Base-by-base conservation (phyloP, 176 grass and related monocot species). In the Phyllostachys edulis region DNA sequence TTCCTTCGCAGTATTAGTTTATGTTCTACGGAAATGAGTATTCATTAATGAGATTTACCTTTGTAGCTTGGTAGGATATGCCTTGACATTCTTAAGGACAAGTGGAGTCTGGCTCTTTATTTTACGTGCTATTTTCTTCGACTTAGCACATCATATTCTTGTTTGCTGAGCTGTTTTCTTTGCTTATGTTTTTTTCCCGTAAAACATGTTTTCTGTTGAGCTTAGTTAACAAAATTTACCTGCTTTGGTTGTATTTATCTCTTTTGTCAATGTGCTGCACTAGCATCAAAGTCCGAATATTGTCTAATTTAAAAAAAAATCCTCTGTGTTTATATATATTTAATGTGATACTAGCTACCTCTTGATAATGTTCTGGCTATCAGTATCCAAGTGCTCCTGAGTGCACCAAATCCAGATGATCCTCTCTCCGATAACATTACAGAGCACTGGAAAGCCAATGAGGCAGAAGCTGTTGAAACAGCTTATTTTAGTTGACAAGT, bases 51-150 rank as follows among this genome's bases (percentile, higher is more conserved):
- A 6, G 27, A 39, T 78, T 78, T 59, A 76, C 16, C 61, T 80
- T 79, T 88, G 79, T 71, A 98, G 96, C 96, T 98, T 90, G 96
- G 94, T 92, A 90, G 94, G 81, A 97, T 97, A 90, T 97, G 94
- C 71, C 91, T 97, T 41, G 91, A 97, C 85, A 97, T 97, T 84
- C 86, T 97, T 8, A 94, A 97, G 89, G 94, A 97, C 75, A 97
- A 97, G 87, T 97, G 94, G 94, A 97, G 91, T 77, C 94, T 91
- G 8, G 91, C 89, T 67, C 91, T 94, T 82, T 56, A 14, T 49
- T 44, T 73, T 34, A 1, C 21, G 36, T 82, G 4, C 55, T 75
- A 54, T 46, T 24, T 39, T 65, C 44, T 84, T 21, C 5, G 12
- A 51, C 36, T 9, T 27, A 32, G 6, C 4, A 9, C 16, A 16